Evolutionary conservation across 768 basidiomycete genomes (phyloP).

Genomic region (Tricholoma hemisulphureum): DNA sequence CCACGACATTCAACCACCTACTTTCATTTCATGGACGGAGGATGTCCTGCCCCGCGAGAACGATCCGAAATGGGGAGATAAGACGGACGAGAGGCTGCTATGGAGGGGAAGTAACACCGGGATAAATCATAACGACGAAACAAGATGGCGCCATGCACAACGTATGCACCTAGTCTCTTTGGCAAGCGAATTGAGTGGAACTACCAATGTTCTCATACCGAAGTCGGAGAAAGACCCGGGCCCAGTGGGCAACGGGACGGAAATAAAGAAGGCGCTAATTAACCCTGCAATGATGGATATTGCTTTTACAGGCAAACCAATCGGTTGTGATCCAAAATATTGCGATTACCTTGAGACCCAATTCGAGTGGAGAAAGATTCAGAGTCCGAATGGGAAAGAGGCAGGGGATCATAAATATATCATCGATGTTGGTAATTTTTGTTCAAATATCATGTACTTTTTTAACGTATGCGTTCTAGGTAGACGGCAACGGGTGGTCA

Average conservation of each 20-base stretch:
- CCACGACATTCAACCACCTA: constrained; percentile 45
- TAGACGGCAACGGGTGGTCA: constrained; percentile 65
- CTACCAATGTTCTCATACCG: constrained; percentile 34
- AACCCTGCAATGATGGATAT: constrained; percentile 56
- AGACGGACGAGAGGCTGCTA: constrained; percentile 51
- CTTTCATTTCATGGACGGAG: constrained; percentile 39
- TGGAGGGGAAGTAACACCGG: constrained; percentile 77
- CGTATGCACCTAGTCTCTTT: constrained; percentile 42
- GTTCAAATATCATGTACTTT: too few species aligned
- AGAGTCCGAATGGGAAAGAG: constrained; percentile 32
- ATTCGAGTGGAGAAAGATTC: constrained; percentile 47
- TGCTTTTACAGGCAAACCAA: constrained; percentile 45
- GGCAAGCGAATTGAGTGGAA: constrained; percentile 34
- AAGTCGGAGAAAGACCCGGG: constrained; percentile 11
- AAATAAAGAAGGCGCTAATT: constrained; percentile 32
- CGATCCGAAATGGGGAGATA: constrained; percentile 62
- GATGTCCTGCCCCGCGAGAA: constrained; percentile 34
- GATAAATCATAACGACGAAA: constrained; percentile 34
- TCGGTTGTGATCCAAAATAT: constrained; percentile 39
- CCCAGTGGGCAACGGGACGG: constrained; percentile 33
- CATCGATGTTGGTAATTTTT: constrained; percentile 38
- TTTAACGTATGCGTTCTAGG: constrained; percentile 22
- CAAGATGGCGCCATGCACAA: constrained; percentile 48
- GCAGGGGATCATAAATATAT: constrained; percentile 58
- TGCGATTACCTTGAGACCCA: constrained; percentile 43